These are phyloP conservation scores for Ilex aquifolium DNA, from an alignment of 257 asterid genomes.

Conservation along the genomic window DNA sequence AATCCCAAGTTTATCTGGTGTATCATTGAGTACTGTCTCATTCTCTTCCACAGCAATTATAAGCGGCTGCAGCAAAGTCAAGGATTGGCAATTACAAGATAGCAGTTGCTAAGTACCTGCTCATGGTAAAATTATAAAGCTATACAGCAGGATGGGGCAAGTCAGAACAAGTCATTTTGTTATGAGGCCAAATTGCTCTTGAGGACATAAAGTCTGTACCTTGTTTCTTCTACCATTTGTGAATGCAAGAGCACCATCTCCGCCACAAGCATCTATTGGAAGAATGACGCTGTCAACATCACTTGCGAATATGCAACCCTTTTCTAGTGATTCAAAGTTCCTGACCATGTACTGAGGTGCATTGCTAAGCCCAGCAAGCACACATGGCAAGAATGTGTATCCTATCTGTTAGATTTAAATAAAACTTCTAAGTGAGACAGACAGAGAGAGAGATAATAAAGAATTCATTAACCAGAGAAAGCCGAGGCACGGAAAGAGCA, in stretches of 20 bases:
- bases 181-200: neutral
- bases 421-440: neutral
- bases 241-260: constrained; percentile 82
- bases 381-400: constrained; percentile 96
- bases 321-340: constrained; percentile 24
- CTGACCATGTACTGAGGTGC: constrained; percentile 71
- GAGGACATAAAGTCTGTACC: constrained; percentile 29
- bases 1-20: constrained; percentile 75
- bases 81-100: neutral
- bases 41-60: constrained; percentile 82
- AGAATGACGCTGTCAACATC: constrained; percentile 90
- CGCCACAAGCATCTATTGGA: constrained; percentile 81
- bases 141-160: neutral
- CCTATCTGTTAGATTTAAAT: constrained; percentile 47
- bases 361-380: constrained; percentile 77
- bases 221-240: constrained; percentile 34
- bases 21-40: constrained; percentile 64
- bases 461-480: neutral
- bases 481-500: neutral
- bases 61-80: constrained; percentile 57
- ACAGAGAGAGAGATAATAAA: neutral
- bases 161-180: too few relatives aligned
- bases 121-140: neutral
- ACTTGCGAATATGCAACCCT: constrained; percentile 42
- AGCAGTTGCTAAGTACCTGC: neutral